phyloP scores from a whole-genome alignment of 1,139 yeast species.

The Saccharomyces pastorianus region DNA sequence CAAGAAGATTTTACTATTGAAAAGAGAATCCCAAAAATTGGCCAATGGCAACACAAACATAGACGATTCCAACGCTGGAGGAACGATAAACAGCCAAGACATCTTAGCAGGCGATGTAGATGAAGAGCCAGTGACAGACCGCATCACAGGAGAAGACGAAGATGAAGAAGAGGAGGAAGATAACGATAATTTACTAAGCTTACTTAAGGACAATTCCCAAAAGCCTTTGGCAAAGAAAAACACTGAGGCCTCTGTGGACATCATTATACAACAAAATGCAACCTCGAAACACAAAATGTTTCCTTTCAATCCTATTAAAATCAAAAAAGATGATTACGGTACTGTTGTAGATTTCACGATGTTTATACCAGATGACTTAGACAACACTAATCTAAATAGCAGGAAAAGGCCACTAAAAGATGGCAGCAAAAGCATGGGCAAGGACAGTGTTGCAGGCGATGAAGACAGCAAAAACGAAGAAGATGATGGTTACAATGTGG shows the following conservation, averaged over 20 bases:
- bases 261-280: slow-evolving; percentile 49
- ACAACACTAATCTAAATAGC: slow-evolving; percentile 19
- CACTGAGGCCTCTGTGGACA: slow-evolving; percentile 40
- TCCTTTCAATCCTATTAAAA: slow-evolving; percentile 54
- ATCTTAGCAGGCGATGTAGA: not conserved
- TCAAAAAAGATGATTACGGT: slow-evolving; percentile 79
- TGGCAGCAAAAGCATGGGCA: slow-evolving; percentile 26
- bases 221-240: slow-evolving; percentile 14
- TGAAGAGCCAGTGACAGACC: slow-evolving; percentile 5
- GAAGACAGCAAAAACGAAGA: slow-evolving; percentile 13
- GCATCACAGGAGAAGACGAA: slow-evolving; percentile 17
- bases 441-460: slow-evolving; percentile 2
- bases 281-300: slow-evolving; percentile 69
- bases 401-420: slow-evolving; percentile 22
- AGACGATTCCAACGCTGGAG: not conserved
- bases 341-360: slow-evolving; percentile 56
- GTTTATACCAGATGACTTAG: slow-evolving; percentile 39
- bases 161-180: slow-evolving; percentile 32
- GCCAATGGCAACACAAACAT: slow-evolving; percentile 4
- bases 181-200: slow-evolving; percentile 20
- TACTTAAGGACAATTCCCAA: slow-evolving; percentile 11
- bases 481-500: slow-evolving; percentile 4
- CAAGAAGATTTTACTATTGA: slow-evolving; percentile 20
- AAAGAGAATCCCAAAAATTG: slow-evolving; percentile 8
- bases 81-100: slow-evolving; percentile 5